Conservation (phyloP, 1,284 basidiomycete species). For the Agroathelia rolfsii region DNA sequence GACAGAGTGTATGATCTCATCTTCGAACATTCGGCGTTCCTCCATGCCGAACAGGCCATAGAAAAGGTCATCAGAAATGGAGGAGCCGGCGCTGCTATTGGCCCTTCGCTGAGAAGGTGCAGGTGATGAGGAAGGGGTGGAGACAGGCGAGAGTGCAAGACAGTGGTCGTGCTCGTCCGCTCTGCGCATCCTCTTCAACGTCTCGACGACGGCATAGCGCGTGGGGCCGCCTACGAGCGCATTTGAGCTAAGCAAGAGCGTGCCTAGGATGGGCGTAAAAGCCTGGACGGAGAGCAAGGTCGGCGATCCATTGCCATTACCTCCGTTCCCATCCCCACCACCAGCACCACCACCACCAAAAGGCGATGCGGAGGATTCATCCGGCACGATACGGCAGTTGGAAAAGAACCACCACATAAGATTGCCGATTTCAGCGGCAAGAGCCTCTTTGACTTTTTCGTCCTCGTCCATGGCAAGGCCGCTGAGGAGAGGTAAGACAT, state of each 20-base stretch:
- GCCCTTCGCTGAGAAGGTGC: too few relatives aligned
- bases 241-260: slow-evolving; percentile 78
- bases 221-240: slow-evolving; percentile 65
- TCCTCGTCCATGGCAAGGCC: slow-evolving; percentile 87
- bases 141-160: too few relatives aligned
- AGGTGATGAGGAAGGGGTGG: too few relatives aligned
- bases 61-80: slow-evolving; percentile 18
- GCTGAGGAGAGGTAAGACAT: slow-evolving; percentile 85
- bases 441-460: slow-evolving; percentile 84
- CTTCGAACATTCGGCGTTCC: slow-evolving; percentile 60
- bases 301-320: too few relatives aligned
- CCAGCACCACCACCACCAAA: too few relatives aligned
- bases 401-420: slow-evolving; percentile 97
- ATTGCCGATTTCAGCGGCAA: slow-evolving; percentile 72
- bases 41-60: slow-evolving; percentile 41
- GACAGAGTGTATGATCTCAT: slow-evolving; percentile 75
- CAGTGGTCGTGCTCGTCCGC: slow-evolving; percentile 33
- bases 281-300: slow-evolving; percentile 67
- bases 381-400: slow-evolving; percentile 53
- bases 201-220: slow-evolving; percentile 69
- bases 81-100: too few relatives aligned
- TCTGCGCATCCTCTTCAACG: slow-evolving; percentile 56
- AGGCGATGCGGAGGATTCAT: slow-evolving; percentile 20
- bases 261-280: slow-evolving; percentile 88
- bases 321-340: slow-evolving; percentile 23